Conservation (phyloP, 2,329 filamentous ascomycete genomes). For the Emericellopsis atlantica region DNA sequence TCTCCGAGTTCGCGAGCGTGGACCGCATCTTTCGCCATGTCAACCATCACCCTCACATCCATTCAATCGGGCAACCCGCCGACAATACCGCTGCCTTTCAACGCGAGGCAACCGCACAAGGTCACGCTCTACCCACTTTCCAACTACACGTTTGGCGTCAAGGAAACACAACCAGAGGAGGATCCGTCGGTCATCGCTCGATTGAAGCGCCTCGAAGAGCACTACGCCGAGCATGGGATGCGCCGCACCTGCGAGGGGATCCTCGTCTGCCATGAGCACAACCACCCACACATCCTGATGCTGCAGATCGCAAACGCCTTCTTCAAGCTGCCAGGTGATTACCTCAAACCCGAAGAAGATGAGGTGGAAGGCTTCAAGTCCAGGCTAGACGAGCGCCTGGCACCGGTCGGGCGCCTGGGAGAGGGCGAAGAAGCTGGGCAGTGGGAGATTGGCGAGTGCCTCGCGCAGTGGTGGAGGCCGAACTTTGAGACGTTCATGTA, state of each 20-base stretch:
- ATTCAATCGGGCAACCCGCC: slow-evolving; percentile 71
- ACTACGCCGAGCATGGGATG: slow-evolving; percentile 89
- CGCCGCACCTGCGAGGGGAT: slow-evolving; percentile 93
- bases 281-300: slow-evolving; percentile 97
- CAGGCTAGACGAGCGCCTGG: slow-evolving; percentile 82
- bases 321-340: slow-evolving; percentile 97
- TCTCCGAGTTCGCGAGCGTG: too few relatives aligned
- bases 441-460: slow-evolving; percentile 88
- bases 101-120: slow-evolving; percentile 76
- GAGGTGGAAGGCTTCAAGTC: slow-evolving; percentile 92
- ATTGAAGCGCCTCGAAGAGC: slow-evolving; percentile 87
- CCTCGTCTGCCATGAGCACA: slow-evolving; percentile 96
- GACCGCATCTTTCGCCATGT: slow-evolving; percentile 42
- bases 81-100: slow-evolving; percentile 70
- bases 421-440: slow-evolving; percentile 75
- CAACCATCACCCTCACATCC: slow-evolving; percentile 65
- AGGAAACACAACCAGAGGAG: slow-evolving; percentile 96
- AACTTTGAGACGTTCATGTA: slow-evolving; percentile 99
- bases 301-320: slow-evolving; percentile 98
- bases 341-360: slow-evolving; percentile 77
- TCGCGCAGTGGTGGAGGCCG: slow-evolving; percentile 97
- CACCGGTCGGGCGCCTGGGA: slow-evolving; percentile 76
- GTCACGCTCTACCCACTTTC: slow-evolving; percentile 89
- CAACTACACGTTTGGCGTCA: slow-evolving; percentile 98
- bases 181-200: slow-evolving; percentile 91